Conservation (phyloP, 768 basidiomycete genomes). For the Rubroboletus pulcherrimus region DNA sequence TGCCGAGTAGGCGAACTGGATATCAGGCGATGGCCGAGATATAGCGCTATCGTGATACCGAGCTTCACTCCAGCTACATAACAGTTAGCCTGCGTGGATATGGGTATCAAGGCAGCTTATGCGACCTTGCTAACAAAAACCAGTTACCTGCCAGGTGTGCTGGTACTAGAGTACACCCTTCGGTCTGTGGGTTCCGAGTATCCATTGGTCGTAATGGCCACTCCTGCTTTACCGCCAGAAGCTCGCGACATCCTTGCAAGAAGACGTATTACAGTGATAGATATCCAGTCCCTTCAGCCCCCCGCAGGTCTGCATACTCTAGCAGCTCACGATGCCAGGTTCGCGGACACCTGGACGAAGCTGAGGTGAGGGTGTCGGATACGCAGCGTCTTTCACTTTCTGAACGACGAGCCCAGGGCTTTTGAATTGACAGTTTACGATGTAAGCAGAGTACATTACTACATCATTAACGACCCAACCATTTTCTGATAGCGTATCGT, state of each 20-base stretch:
- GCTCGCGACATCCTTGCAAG: constrained; percentile 49
- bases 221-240: constrained; percentile 50
- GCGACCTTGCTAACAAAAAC: constrained; percentile 74
- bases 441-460: constrained; percentile 34
- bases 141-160: constrained; percentile 52
- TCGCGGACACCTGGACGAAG: constrained; percentile 67
- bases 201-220: constrained; percentile 78
- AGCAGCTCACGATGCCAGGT: constrained; percentile 42
- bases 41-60: not conserved
- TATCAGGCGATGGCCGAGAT: not conserved
- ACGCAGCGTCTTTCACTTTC: constrained; percentile 20
- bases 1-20: not conserved
- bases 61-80: too few species aligned
- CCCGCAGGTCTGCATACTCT: constrained; percentile 36
- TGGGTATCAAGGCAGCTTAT: constrained; percentile 53
- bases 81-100: constrained; percentile 11
- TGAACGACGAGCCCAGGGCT: constrained; percentile 29
- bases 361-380: constrained; percentile 35
- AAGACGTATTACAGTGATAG: constrained; percentile 50
- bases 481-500: constrained; percentile 58
- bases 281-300: constrained; percentile 60
- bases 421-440: constrained; percentile 70
- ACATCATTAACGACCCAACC: not conserved
- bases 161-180: constrained; percentile 53
- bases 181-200: constrained; percentile 56